These are phyloP conservation scores for Protostelium mycophagum DNA, from an alignment of 78 protist species.

Conservation along the genomic window DNA sequence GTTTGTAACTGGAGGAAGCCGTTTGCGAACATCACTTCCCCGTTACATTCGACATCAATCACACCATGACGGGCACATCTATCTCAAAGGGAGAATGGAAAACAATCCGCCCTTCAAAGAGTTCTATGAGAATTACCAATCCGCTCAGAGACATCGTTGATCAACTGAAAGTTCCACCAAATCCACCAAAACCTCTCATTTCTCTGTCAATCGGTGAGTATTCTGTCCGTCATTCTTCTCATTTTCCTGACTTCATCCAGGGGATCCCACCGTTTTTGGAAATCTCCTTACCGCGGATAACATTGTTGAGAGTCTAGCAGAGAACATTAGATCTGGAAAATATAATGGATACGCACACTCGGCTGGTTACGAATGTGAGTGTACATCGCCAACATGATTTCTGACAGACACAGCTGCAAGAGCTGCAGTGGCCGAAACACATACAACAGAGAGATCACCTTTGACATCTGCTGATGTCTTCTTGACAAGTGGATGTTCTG, in stretches of 20 bases:
- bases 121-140: conserved; percentile 61
- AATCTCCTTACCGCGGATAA: conserved; percentile 43
- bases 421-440: conserved; percentile 56
- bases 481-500: conserved; percentile 80
- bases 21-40: no score
- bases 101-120: conserved; percentile 34
- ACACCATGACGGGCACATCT: not conserved
- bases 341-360: conserved; percentile 82
- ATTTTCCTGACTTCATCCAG: conserved; percentile 12
- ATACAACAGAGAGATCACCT: conserved; percentile 17
- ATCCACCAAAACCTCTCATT: conserved; percentile 70
- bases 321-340: conserved; percentile 15
- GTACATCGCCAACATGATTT: not conserved
- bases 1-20: no score
- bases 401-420: conserved; percentile 46
- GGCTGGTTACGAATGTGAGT: conserved; percentile 6
- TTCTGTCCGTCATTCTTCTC: conserved; percentile 72
- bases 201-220: conserved; percentile 84
- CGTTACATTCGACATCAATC: not conserved
- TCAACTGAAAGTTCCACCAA: conserved; percentile 52
- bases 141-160: conserved; percentile 88
- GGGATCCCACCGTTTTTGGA: conserved; percentile 88
- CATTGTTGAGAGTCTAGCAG: conserved; percentile 20
- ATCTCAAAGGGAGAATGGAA: not conserved
- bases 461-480: conserved; percentile 58